These are phyloP conservation scores for Zymoseptoria pseudotritici DNA, from an alignment of 2,329 filamentous ascomycete species.

Conservation along the genomic window DNA sequence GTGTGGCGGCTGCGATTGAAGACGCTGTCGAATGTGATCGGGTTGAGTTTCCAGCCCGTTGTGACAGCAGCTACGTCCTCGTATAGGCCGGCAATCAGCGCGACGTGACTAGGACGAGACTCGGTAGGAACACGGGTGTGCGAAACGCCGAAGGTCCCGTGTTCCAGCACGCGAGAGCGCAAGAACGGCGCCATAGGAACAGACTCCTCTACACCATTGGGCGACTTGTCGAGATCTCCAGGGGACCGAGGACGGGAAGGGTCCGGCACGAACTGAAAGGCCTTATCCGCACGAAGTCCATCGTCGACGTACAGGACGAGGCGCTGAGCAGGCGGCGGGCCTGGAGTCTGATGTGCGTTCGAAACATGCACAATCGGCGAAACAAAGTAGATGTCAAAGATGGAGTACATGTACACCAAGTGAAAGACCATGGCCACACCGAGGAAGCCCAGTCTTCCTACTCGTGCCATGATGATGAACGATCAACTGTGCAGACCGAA, in stretches of 20 bases:
- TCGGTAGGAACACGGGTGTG: conserved; percentile 96
- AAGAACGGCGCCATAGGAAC: conserved; percentile 89
- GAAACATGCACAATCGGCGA: too few species aligned
- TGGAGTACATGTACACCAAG: too few species aligned
- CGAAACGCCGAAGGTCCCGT: conserved; percentile 94
- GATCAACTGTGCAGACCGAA: too few species aligned
- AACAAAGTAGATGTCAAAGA: too few species aligned
- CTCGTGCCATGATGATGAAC: too few species aligned
- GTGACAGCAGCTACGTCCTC: conserved; percentile 96
- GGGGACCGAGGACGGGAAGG: too few species aligned
- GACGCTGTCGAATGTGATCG: conserved; percentile 96
- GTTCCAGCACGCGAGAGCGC: conserved; percentile 75
- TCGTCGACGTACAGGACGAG: conserved; percentile 48
- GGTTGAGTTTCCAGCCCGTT: conserved; percentile 97
- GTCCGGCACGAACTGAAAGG: conserved; percentile 87
- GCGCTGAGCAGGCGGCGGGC: too few species aligned
- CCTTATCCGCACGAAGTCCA: conserved; percentile 92
- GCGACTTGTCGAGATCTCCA: too few species aligned
- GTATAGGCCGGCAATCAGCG: conserved; percentile 90
- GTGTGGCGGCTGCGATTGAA: conserved; percentile 96
- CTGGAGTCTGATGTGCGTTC: too few species aligned
- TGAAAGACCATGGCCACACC: too few species aligned
- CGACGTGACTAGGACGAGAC: conserved; percentile 91
- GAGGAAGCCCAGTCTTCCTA: too few species aligned
- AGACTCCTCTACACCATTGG: too few species aligned